A percentile compares a stretch with the other conserved stretches of the same genome.
Conservation (phyloP, 495 filamentous ascomycete genomes). For the Trichoderma gamsii region DNA sequence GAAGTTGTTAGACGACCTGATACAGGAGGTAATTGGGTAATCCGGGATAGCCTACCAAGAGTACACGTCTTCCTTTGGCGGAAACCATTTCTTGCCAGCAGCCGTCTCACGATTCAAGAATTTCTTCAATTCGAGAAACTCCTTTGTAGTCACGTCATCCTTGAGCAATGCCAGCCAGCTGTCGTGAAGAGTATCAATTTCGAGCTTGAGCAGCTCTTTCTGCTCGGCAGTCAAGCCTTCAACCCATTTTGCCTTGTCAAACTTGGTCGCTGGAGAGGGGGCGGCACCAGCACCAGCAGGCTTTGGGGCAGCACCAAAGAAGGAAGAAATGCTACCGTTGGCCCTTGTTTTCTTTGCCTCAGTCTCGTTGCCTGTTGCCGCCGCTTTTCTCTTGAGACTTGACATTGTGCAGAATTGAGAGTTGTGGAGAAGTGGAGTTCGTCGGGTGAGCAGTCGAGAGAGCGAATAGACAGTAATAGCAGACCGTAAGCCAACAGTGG, state of each 20-base stretch:
- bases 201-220: conserved; percentile 70
- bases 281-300: conserved; percentile 18
- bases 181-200: conserved; percentile 85
- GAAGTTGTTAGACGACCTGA: conserved; percentile 13
- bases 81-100: conserved; percentile 70
- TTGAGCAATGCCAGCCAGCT: conserved; percentile 85
- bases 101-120: conserved; percentile 77
- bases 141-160: conserved; percentile 66
- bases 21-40: neutral
- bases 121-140: conserved; percentile 80
- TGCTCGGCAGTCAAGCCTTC: conserved; percentile 73
- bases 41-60: conserved; percentile 58
- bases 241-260: conserved; percentile 86
- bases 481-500: neutral
- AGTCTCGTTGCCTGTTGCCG: conserved; percentile 37
- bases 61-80: conserved; percentile 84
- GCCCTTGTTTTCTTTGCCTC: conserved; percentile 69
- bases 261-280: conserved; percentile 46
- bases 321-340: conserved; percentile 48
- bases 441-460: neutral
- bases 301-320: conserved; percentile 43
- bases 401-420: conserved; percentile 32
- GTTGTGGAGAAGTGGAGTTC: conserved; percentile 4
- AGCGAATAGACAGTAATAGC: conserved; percentile 1
- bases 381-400: conserved; percentile 63